Evolutionary conservation across 148 eudicot genomes (phyloP).

Genomic region (Diospyros kaki): DNA sequence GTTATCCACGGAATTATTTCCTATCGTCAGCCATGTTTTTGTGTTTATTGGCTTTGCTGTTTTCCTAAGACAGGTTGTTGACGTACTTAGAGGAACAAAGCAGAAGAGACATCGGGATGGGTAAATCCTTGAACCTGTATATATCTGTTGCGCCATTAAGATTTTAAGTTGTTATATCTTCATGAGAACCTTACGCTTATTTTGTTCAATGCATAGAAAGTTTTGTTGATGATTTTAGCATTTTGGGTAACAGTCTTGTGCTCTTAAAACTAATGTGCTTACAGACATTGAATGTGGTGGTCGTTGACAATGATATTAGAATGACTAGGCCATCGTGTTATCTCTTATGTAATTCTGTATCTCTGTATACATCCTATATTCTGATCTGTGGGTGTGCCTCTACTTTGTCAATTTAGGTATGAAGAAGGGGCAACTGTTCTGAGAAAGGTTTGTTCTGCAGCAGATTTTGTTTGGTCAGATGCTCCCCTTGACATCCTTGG

Average conservation of each 20-base stretch:
- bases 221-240: neutral
- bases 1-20: neutral
- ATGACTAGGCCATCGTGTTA: neutral
- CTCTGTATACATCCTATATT: neutral
- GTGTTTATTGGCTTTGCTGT: neutral
- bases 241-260: neutral
- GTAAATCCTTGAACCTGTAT: conserved; percentile 29
- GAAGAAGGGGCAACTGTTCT: conserved; percentile 59
- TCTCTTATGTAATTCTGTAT: neutral
- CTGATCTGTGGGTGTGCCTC: neutral
- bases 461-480: conserved; percentile 78
- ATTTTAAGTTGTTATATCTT: neutral
- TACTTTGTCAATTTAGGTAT: conserved; percentile 42
- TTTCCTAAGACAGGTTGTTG: conserved; percentile 42
- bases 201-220: neutral
- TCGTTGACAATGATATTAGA: neutral
- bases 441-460: conserved; percentile 68
- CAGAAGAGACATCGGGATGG: conserved; percentile 86
- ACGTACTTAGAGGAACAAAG: conserved; percentile 66
- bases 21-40: neutral
- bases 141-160: neutral
- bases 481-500: conserved; percentile 76
- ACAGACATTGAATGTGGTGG: neutral
- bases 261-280: neutral
- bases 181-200: neutral